Conservation (phyloP, 1,284 basidiomycete genomes). For the Ganoderma sp. region DNA sequence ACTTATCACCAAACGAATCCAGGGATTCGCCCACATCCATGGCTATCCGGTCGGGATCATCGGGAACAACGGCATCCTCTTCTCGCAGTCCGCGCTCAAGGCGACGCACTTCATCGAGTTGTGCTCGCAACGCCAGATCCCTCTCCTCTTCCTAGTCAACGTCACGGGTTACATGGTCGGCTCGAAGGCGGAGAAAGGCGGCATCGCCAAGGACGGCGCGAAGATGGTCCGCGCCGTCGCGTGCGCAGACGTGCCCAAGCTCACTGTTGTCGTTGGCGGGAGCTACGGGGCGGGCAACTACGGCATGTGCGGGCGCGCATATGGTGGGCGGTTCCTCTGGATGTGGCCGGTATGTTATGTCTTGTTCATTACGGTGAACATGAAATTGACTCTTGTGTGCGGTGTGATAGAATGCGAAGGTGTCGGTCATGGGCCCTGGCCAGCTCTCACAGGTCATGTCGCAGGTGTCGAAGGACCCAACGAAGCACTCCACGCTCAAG, state of each 20-base stretch:
- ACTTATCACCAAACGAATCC: neutral
- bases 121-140: slow-evolving; percentile 90
- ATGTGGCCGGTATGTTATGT: slow-evolving; percentile 87
- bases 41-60: slow-evolving; percentile 90
- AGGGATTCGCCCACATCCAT: slow-evolving; percentile 92
- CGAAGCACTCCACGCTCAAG: slow-evolving; percentile 75
- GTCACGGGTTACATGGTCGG: slow-evolving; percentile 96
- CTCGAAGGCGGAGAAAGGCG: slow-evolving; percentile 91
- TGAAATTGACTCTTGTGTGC: neutral
- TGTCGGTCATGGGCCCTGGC: slow-evolving; percentile 96
- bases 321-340: slow-evolving; percentile 94
- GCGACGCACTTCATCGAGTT: slow-evolving; percentile 95
- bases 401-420: slow-evolving; percentile 89
- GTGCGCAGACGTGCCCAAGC: slow-evolving; percentile 92
- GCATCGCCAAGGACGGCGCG: slow-evolving; percentile 96
- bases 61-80: slow-evolving; percentile 93
- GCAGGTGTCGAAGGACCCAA: slow-evolving; percentile 82
- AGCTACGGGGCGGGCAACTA: slow-evolving; percentile 97
- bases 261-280: slow-evolving; percentile 94
- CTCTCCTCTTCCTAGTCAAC: slow-evolving; percentile 92
- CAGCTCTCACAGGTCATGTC: slow-evolving; percentile 94
- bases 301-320: slow-evolving; percentile 91
- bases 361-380: neutral
- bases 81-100: slow-evolving; percentile 92
- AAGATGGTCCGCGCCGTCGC: slow-evolving; percentile 99